Evolutionary conservation across 2,329 filamentous ascomycete species (phyloP), one percentile per base, ranked within the genome.

Genomic region (Penicillium psychrosexuale): DNA sequence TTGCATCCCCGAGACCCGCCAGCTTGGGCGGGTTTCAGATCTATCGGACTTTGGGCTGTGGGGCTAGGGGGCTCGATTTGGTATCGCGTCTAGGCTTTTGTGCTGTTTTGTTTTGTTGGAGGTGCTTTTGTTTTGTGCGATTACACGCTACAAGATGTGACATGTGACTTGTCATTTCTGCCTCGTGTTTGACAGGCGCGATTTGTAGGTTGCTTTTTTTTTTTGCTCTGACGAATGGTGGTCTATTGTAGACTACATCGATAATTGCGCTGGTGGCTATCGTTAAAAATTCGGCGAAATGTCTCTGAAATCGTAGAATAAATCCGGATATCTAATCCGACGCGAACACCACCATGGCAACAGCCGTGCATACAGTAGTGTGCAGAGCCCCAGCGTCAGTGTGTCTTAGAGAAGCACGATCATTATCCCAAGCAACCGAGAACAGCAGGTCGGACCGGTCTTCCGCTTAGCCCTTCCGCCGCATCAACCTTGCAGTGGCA

Each of bases 401-500:
- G 39, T 49, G 51, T 63, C 57, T 61, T 53, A 47, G 37, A 38
- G 44, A 37, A 47, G 37, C 34, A 39, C 40, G 43, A 31, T 34
- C 46, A 45, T 33, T n/a, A 22, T 45, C 39, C 34, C 43, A 44
- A 38, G 46, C 17, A 30, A 38, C 33, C 0, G 5, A 34, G 28
- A 8, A 43, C 15, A 44, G 45, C 45, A 42, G 39, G n/a, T 45
- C 59, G 55, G 55, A 46, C 58, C 50, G 56, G 44, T 30, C 42
- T 22, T 38, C 60, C 50, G 47, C 54, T 33, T 33, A 48, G 39
- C 54, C 39, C 30, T 11, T 43, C 45, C 24, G 34, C 36, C 44
- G 53, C 46, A 42, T 31, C 7, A 15, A 51, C 61, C 60, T 64
- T 63, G 61, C 62, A 61, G 62, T 43, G 7, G 43, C 49, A 48